Conservation (phyloP, 306 rosid species). For the Prosopis cineraria region DNA sequence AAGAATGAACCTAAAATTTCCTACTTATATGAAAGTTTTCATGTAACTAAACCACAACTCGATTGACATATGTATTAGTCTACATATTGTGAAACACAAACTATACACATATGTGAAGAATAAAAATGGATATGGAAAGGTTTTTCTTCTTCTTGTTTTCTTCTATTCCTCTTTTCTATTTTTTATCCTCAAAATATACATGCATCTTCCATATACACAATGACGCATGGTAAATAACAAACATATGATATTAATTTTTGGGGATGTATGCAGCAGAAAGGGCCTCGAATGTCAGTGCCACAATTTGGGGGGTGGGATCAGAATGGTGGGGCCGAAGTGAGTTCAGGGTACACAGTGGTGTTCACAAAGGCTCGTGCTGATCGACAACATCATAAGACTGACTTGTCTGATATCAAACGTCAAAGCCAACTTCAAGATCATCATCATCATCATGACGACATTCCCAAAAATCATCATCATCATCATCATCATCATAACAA, state of each 20-base stretch:
- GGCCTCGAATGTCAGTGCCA: constrained; percentile 71
- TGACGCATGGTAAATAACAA: too few relatives aligned
- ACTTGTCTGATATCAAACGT: constrained; percentile 52
- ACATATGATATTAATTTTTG: neutral
- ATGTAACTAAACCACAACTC: too few relatives aligned
- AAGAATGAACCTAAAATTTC: too few relatives aligned
- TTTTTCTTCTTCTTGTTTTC: too few relatives aligned
- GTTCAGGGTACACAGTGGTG: constrained; percentile 64
- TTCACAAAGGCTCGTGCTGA: constrained; percentile 72
- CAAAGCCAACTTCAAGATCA: constrained; percentile 5
- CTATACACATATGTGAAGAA: too few relatives aligned
- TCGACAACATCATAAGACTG: constrained; percentile 57
- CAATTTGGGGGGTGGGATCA: constrained; percentile 91
- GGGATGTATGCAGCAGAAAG: constrained; percentile 45
- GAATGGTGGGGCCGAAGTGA: constrained; percentile 29
- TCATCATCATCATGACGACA: neutral
- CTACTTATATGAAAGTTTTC: too few relatives aligned
- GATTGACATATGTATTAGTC: too few relatives aligned
- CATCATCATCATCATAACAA: neutral
- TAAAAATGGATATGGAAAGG: too few relatives aligned
- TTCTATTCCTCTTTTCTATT: too few relatives aligned
- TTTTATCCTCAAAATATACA: too few relatives aligned
- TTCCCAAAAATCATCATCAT: neutral
- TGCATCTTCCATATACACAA: too few relatives aligned
- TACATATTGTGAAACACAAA: too few relatives aligned